Base-by-base conservation (phyloP, 2,329 filamentous ascomycete genomes). In the Dendrostoma leiphaemia region DNA sequence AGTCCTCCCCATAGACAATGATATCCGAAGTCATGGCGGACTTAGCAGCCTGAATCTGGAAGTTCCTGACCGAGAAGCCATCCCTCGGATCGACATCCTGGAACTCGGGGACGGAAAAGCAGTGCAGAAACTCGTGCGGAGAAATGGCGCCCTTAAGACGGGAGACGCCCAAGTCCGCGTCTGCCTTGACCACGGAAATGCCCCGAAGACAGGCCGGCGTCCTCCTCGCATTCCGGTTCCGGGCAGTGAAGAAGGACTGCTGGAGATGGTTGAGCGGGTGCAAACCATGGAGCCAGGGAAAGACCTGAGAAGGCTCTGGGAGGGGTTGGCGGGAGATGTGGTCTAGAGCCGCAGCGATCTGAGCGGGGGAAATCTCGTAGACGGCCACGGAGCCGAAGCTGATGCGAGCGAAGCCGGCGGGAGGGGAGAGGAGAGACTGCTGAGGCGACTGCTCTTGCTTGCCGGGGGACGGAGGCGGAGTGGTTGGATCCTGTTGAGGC, bases 1-100 rank as follows among this genome's bases (percentile, higher is more conserved):
- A 73, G 60, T 90, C 82, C 51, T 93, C 88, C 12, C 91, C 91
- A 67, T 99, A 99, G 1, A 99, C 83, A 37, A 99, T 81, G 60
- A 99, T 90, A 68, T 99, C 94, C 1, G 92, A 97, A 8, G 94
- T 82, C 60, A 89, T 84, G 51, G 92, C 92, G 60, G 90, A 76
- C 69, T 99, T 99, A 55, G 89, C 89, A 0, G 90, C 82, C 70
- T 99, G 94, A 35, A 97, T 97, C 64, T 97, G 93, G 67, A 99
- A 99, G 69, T 97, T 97, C 43, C 94, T 85, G 40, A 97, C 92
- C 4, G 91, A 96, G 67, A 97, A 97, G 8, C 94, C 94, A 61
- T 96, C 90, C 53, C 76, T 82, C 1, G 94, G 94, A 65, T 99
- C 94, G 37, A 87, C 81, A 40, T 96, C 90, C 57, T 91, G 74